Evolutionary conservation across 108 stramenopile species (phyloP), one percentile per base, ranked within the genome.

Genomic region (Asterionellopsis glacialis): DNA sequence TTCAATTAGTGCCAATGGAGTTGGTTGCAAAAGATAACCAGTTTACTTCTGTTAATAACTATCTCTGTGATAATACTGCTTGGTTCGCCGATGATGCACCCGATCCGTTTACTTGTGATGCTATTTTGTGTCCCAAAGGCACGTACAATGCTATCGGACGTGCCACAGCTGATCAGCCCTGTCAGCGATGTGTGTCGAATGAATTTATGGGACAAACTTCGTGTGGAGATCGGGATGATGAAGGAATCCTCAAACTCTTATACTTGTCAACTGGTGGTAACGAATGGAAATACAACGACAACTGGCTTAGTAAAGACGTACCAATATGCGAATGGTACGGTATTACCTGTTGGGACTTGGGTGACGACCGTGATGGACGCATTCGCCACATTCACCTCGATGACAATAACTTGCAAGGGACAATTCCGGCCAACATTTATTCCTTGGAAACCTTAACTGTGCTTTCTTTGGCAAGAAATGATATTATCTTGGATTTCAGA

Each of bases 281-380:
- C 5, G 56, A 57, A 19, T 93, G 91, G 91, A 55, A 45, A 9
- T 74, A 81, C 39, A 63, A 48, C n/a, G 65, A 59, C 24, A 74
- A 79, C 50, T 93, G 91, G 91, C 44, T 58, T 1, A 59, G 63
- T 40, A 59, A 66, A 39, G 45, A 58, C 13, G 68, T 45, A 13
- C 12, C 60, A 15, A 58, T 85, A 22, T 93, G 91, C 73, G 59
- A 82, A 22, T 93, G 87, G 74, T 75, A 85, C 51, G 91, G 91
- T 39, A 68, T 93, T 23, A 76, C 61, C 11, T 93, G 91, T 21
- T 55, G 21, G 42, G 15, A 42, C 16, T 48, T 55, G n/a, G 74
- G 59, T 39, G 51, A 69, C 0, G 57, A 71, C 42, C 57, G 70
- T 33, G 22, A 15, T 54, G 52, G 52, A 6, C n/a, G 26, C 15